Conservation (phyloP, 257 asterid species). For the Nicotiana noctiflora region DNA sequence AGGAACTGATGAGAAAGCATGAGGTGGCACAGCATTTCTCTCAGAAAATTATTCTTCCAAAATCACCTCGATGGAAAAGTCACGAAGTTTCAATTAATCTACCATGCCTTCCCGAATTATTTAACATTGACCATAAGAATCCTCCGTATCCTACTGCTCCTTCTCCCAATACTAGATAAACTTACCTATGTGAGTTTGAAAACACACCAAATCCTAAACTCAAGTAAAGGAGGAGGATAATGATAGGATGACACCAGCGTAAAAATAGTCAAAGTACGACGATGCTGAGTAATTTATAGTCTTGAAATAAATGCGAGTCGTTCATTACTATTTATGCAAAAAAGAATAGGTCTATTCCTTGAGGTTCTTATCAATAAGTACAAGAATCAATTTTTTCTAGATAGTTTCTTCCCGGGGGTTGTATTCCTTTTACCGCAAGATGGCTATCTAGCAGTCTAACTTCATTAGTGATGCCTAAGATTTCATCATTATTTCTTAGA, state of each 20-base stretch:
- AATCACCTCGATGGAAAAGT: background rate
- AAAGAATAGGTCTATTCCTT: too few relatives aligned
- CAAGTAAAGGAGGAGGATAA: background rate
- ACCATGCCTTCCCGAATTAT: background rate
- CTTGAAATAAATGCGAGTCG: too few relatives aligned
- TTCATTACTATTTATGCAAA: too few relatives aligned
- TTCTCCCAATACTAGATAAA: background rate
- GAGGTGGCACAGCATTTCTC: background rate
- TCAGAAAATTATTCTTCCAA: background rate
- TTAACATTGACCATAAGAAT: background rate
- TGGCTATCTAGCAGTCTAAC: too few relatives aligned
- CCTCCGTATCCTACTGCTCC: background rate
- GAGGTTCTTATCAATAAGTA: too few relatives aligned
- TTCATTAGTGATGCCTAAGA: too few relatives aligned
- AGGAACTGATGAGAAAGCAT: too few relatives aligned
- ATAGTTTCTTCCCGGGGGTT: too few relatives aligned
- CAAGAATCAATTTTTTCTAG: too few relatives aligned
- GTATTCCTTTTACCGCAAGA: too few relatives aligned
- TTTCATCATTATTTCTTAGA: too few relatives aligned
- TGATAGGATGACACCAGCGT: background rate
- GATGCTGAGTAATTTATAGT: background rate
- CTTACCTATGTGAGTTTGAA: background rate
- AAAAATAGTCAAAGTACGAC: background rate
- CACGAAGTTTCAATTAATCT: background rate
- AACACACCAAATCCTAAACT: background rate